phyloP scores from a whole-genome alignment of 805 yeast genomes.

The Kodamaea kaohsiungensis region DNA sequence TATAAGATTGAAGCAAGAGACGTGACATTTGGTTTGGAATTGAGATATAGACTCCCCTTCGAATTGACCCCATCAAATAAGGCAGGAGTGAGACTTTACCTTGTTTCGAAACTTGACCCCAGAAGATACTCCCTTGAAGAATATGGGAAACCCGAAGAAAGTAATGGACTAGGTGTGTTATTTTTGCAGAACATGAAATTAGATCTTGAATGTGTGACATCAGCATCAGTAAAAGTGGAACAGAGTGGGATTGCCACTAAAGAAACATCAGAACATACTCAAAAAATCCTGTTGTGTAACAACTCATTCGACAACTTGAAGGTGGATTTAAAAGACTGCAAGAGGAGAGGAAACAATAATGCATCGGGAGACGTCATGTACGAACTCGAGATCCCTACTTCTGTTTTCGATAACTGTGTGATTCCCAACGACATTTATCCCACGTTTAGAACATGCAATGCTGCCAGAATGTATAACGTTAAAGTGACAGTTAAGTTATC shows the following conservation, averaged over 20 bases:
- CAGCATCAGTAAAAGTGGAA: slow-evolving; percentile 19
- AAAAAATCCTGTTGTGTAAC: slow-evolving; percentile 28
- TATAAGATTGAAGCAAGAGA: slow-evolving; percentile 31
- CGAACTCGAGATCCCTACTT: slow-evolving; percentile 47
- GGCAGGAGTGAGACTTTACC: slow-evolving; percentile 34
- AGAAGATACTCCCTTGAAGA: slow-evolving; percentile 28
- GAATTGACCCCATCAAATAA: slow-evolving; percentile 45
- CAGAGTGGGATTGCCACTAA: slow-evolving; percentile 14
- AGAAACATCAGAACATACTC: slow-evolving; percentile 29
- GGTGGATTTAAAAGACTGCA: slow-evolving; percentile 41
- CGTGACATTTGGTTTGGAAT: slow-evolving; percentile 47
- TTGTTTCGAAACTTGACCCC: slow-evolving; percentile 33
- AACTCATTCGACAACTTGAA: slow-evolving; percentile 35
- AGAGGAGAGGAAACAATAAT: slow-evolving; percentile 21
- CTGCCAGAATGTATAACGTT: slow-evolving; percentile 46
- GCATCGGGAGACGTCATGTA: slow-evolving; percentile 17
- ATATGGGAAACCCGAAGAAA: slow-evolving; percentile 37
- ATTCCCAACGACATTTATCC: slow-evolving; percentile 55
- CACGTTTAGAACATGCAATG: slow-evolving; percentile 56
- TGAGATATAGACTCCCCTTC: slow-evolving; percentile 49
- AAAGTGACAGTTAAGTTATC: slow-evolving; percentile 32
- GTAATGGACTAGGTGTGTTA: slow-evolving; percentile 49
- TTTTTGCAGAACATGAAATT: slow-evolving; percentile 44
- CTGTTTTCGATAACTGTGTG: slow-evolving; percentile 39
- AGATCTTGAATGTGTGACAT: slow-evolving; percentile 29